These are phyloP conservation scores for Chenopodium formosanum DNA, from an alignment of 148 eudicot species.

Conservation along the genomic window DNA sequence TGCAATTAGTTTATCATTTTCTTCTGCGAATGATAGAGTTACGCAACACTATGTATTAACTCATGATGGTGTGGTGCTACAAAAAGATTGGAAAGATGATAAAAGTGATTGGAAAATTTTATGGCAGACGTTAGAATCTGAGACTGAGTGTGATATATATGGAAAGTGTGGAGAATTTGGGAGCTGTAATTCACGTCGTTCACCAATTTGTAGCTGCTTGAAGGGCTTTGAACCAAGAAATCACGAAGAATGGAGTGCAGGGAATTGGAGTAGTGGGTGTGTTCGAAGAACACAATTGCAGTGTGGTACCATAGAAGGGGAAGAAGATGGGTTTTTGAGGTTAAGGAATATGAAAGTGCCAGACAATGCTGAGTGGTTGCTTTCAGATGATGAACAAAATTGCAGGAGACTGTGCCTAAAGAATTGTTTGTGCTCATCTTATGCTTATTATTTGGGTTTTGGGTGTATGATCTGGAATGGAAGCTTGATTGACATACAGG, in stretches of 20 bases:
- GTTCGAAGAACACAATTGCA: constrained; percentile 30
- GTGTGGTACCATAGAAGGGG: constrained; percentile 29
- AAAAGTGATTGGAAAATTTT: not conserved
- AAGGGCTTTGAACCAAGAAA: constrained; percentile 38
- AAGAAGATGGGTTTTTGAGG: not conserved
- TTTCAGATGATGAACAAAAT: constrained; percentile 22
- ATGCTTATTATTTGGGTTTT: constrained; percentile 30
- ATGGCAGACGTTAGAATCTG: not conserved
- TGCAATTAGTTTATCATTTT: not conserved
- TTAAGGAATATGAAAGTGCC: constrained; percentile 40
- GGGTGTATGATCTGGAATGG: constrained; percentile 32
- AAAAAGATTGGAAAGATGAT: not conserved
- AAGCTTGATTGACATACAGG: constrained; percentile 39
- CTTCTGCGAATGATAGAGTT: not conserved
- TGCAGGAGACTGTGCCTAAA: constrained; percentile 34
- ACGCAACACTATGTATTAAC: not conserved
- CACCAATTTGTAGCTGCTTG: constrained; percentile 47
- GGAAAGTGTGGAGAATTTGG: constrained; percentile 45
- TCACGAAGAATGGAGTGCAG: constrained; percentile 31
- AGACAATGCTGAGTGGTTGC: constrained; percentile 21
- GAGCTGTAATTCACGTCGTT: constrained; percentile 25
- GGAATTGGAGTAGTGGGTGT: constrained; percentile 45
- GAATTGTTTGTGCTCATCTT: constrained; percentile 53
- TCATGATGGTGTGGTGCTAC: not conserved
- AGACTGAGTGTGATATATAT: not conserved